These are phyloP conservation scores for Ogataea methanolica DNA, from an alignment of 805 yeast species.

Conservation along the genomic window DNA sequence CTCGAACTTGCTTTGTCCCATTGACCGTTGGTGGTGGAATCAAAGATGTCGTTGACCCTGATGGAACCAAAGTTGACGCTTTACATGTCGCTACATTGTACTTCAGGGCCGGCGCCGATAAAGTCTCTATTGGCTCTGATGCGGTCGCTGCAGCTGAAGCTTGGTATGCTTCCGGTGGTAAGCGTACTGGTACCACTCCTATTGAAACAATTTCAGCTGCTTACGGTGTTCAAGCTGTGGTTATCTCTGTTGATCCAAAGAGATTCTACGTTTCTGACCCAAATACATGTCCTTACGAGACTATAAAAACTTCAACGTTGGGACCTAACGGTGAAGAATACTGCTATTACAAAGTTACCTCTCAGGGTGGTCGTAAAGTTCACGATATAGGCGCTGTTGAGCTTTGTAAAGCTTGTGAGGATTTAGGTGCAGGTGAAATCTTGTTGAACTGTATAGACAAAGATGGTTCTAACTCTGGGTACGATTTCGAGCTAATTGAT, in stretches of 20 bases:
- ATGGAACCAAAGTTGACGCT: slow-evolving; percentile 75
- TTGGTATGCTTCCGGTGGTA: slow-evolving; percentile 54
- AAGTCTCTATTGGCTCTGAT: slow-evolving; percentile 96
- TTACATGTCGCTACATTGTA: slow-evolving; percentile 86
- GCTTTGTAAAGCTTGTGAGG: slow-evolving; percentile 83
- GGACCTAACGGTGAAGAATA: slow-evolving; percentile 89
- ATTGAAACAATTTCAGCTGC: slow-evolving; percentile 90
- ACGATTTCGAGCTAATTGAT: slow-evolving; percentile 76
- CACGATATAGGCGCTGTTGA: slow-evolving; percentile 90
- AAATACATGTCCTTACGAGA: slow-evolving; percentile 51
- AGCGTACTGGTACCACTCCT: slow-evolving; percentile 72
- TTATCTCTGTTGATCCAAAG: slow-evolving; percentile 97
- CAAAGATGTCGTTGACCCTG: slow-evolving; percentile 83
- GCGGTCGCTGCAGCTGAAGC: slow-evolving; percentile 90
- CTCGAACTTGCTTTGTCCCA: slow-evolving; percentile 92
- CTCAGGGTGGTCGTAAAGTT: slow-evolving; percentile 91
- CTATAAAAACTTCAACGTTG: slow-evolving; percentile 55
- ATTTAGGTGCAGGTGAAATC: slow-evolving; percentile 94
- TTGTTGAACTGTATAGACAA: slow-evolving; percentile 91
- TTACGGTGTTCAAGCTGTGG: slow-evolving; percentile 97
- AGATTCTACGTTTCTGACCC: slow-evolving; percentile 72
- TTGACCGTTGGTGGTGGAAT: slow-evolving; percentile 98
- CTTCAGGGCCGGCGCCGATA: slow-evolving; percentile 96
- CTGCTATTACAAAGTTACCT: slow-evolving; percentile 93
- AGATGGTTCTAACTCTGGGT: slow-evolving; percentile 96